Base-by-base conservation (phyloP, 306 rosid species). In the Quercus mongolica region DNA sequence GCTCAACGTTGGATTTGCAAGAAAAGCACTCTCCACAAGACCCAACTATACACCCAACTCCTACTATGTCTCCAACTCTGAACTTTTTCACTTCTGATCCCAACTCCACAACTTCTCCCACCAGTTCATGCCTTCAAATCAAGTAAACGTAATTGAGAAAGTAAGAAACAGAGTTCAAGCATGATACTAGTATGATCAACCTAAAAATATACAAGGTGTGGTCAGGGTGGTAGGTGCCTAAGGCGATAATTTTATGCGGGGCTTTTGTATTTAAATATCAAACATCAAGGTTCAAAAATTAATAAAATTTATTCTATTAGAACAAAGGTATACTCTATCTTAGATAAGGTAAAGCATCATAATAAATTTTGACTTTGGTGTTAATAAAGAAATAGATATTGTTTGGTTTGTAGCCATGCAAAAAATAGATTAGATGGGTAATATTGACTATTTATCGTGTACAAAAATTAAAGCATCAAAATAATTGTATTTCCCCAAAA, bases 31-130 rank as follows among this genome's bases (percentile, higher is more conserved):
- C 74, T 21, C 84, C 82, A 44, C 87, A 84, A 19, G 85, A 52
- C 46, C 85, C 68, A 15, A 84, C 75, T 10, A 81, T 46, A 25
- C 78, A 73, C 10, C 83, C 87, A 35, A 84, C 85, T 74, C 87
- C 87, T 19, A 81, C 82, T 18, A 68, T 73, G 71, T 80, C 85
- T 35, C 84, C 82, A 28, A 81, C 77, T 74, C 31, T 69, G 69
- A 84, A 81, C 62, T 69, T 77, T 25, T 35, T 84, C 13, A 74
- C 85, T 25, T 77, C 73, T 73, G 73, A 74, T 25, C 87, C 85
- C 74, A 80, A 58, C 56, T 84, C 85, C 79, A 77, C 64, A 30
- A 84, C 82, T 74, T 84, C 80, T 9, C 87, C 85, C 49, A 81
- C 88, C 35, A 81, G 44, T 84, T 84, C 88, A 69, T 81, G 85